Conservation (phyloP, 2,329 filamentous ascomycete genomes). For the Colletotrichum sojae region DNA sequence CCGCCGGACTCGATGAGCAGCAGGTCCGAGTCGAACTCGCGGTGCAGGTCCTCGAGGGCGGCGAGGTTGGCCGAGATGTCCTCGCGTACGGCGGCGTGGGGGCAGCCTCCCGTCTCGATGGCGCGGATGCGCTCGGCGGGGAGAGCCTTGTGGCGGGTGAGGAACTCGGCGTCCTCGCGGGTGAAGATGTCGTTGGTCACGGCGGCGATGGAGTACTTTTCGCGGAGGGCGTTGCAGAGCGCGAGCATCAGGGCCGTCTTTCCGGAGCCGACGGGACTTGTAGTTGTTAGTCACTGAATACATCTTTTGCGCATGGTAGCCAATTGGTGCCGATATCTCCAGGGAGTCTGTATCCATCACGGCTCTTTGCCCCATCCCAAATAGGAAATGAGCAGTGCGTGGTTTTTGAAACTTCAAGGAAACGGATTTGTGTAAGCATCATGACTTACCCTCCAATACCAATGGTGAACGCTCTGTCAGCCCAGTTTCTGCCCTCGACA, state of each 20-base stretch:
- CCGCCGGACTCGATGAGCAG: slow-evolving; percentile 96
- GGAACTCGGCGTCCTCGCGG: slow-evolving; percentile 96
- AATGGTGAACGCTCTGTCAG: slow-evolving; percentile 91
- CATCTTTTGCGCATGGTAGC: no score
- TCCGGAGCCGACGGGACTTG: slow-evolving; percentile 94
- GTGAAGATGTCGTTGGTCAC: slow-evolving; percentile 99
- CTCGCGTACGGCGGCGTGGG: slow-evolving; percentile 96
- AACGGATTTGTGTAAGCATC: not conserved
- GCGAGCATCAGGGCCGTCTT: slow-evolving; percentile 98
- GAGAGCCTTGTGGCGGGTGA: slow-evolving; percentile 88
- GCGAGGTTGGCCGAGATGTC: slow-evolving; percentile 96
- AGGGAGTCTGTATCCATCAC: not conserved
- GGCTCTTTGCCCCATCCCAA: not conserved
- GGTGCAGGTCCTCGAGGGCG: slow-evolving; percentile 90
- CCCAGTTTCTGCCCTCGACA: slow-evolving; percentile 88
- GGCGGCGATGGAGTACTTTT: slow-evolving; percentile 87
- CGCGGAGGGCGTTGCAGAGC: slow-evolving; percentile 87
- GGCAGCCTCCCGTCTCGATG: slow-evolving; percentile 97
- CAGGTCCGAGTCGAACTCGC: slow-evolving; percentile 82
- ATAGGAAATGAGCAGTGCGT: slow-evolving; percentile 2
- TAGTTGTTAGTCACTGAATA: slow-evolving; percentile 11
- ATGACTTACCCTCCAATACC: slow-evolving; percentile 92
- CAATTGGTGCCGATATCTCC: no score
- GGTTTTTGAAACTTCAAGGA: not conserved
- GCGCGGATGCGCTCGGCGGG: slow-evolving; percentile 88